Base-by-base conservation (phyloP, 129 eudicot genomes). In the Mikania micrantha region DNA sequence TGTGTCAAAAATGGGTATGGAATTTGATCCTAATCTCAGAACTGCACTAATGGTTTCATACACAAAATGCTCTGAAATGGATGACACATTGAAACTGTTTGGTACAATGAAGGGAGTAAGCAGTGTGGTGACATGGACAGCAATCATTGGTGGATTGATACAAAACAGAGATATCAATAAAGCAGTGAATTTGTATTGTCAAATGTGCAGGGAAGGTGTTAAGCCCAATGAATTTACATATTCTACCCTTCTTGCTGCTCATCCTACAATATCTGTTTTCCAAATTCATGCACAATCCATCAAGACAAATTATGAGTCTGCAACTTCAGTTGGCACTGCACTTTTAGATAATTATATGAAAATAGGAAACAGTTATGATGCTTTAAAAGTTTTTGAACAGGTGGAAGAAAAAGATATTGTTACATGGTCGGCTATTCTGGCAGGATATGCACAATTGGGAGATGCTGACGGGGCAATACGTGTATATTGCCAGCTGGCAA, bases 401-500 rank as follows among this genome's bases (percentile, higher is more conserved):
- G 79, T 93, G 15, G 78, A 79, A 35, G 85, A 78, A 72, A 93
- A 88, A 74, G 95, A 93, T 52, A 73, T 88, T 38, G 84, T 93
- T 48, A 78, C 96, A 25, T 93, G 98, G 98, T 86, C 98, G 24
- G 96, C 98, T 20, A 93, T 93, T 86, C 70, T 93, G 61, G 84
- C 83, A 47, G 90, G 91, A 56, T 84, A 86, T 75, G 88, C 98
- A 44, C 91, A 88, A 70, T 41, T 48, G 48, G 96, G 83, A 47
- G 86, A 93, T 38, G 70, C 71, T 27, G 89, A 82, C 25, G 72
- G 86, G 27, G 95, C 96, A 9, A 63, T 86, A 39, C 64, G 63
- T 16, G 50, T 83, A 20, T 88, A 82, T 70, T 2, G 67, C 36
- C 80, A 74, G 73, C 66, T 86, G 79, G 79, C 82, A 5, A 79